These are phyloP conservation scores for Exophiala oligosperma DNA, from an alignment of 2,329 filamentous ascomycete species.

Conservation along the genomic window DNA sequence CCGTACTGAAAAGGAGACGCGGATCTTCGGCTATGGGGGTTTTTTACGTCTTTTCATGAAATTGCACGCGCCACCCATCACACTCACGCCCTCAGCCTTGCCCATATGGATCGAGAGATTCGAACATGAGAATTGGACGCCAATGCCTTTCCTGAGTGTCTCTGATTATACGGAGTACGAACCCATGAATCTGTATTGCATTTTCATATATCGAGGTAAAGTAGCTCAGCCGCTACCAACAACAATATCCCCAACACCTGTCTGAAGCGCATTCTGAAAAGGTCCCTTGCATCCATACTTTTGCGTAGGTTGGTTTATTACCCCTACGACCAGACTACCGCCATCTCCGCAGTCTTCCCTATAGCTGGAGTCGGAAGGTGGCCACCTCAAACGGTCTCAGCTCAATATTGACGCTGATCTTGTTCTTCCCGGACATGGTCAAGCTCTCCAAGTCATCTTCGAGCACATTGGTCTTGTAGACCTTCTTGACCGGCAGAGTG, in stretches of 20 bases:
- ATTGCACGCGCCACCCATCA: neutral
- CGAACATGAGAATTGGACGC: too few relatives aligned
- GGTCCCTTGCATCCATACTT: too few relatives aligned
- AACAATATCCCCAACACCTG: too few relatives aligned
- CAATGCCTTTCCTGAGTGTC: too few relatives aligned
- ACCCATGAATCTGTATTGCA: too few relatives aligned
- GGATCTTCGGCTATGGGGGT: neutral
- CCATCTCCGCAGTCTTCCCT: constrained; percentile 1
- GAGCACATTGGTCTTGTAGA: constrained; percentile 80
- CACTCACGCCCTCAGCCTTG: neutral
- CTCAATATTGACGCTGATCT: constrained; percentile 58
- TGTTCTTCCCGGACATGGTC: constrained; percentile 42
- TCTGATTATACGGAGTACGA: too few relatives aligned
- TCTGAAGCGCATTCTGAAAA: too few relatives aligned
- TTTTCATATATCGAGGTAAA: too few relatives aligned
- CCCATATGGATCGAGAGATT: too few relatives aligned
- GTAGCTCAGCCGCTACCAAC: too few relatives aligned
- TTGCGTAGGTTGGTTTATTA: too few relatives aligned
- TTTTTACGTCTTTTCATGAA: neutral
- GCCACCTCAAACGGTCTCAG: constrained; percentile 83
- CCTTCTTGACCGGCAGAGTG: constrained; percentile 69
- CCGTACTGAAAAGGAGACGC: neutral
- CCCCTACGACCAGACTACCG: too few relatives aligned
- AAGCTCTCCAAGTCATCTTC: constrained; percentile 81
- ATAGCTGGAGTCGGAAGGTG: constrained; percentile 68